Evolutionary conservation across 768 basidiomycete genomes (phyloP).

Genomic region (Rubroboletus satanas): DNA sequence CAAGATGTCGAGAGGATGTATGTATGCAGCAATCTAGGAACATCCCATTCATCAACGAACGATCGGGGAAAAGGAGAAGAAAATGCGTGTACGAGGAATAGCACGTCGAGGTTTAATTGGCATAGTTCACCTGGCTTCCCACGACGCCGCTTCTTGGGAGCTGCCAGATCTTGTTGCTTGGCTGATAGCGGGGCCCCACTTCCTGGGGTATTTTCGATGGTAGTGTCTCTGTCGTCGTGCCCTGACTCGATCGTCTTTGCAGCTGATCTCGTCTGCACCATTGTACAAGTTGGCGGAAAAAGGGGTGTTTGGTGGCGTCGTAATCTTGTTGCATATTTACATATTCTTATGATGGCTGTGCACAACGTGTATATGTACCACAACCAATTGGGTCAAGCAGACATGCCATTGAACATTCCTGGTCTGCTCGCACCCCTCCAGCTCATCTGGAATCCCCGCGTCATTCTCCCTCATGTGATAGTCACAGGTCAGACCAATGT

Average conservation of each 20-base stretch:
- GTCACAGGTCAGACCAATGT: conserved; percentile 54
- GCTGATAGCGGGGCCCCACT: no score
- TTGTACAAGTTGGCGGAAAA: background rate
- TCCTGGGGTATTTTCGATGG: background rate
- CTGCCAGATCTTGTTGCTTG: background rate
- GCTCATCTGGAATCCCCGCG: conserved; percentile 60
- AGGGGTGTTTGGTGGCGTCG: background rate
- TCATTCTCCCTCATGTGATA: conserved; percentile 60
- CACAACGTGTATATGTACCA: no score
- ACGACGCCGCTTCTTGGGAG: background rate
- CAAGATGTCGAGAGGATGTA: conserved; percentile 31
- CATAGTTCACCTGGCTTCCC: background rate
- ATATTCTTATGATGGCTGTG: background rate
- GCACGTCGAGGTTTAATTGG: conserved; percentile 18
- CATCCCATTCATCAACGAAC: background rate
- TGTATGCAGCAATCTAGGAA: conserved; percentile 36
- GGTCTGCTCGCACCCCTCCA: conserved; percentile 69
- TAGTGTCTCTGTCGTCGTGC: background rate
- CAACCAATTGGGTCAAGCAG: background rate
- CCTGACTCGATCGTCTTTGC: background rate
- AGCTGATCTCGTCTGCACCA: background rate
- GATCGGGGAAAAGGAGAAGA: background rate
- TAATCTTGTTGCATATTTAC: no score
- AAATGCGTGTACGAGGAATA: conserved; percentile 11
- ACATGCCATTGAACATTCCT: conserved; percentile 73